Evolutionary conservation across 306 rosid genomes (phyloP).

Genomic region (Datisca glomerata): DNA sequence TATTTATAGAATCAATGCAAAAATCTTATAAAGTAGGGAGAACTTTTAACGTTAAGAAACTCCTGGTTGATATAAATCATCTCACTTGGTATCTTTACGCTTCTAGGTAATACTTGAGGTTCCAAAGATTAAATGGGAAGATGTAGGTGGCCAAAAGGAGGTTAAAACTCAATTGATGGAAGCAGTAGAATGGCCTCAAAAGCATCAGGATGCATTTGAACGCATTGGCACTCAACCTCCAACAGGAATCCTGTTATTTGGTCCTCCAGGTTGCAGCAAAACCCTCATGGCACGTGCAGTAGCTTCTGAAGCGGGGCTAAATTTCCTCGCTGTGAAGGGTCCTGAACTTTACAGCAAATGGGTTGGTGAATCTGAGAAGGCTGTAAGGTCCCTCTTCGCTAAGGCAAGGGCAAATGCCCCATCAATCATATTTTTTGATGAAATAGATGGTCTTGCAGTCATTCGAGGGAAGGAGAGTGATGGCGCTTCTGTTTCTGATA

Average conservation of each 20-base stretch:
- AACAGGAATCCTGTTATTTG: slow-evolving; percentile 69
- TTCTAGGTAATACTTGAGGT: slow-evolving; percentile 74
- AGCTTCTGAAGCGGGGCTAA: slow-evolving; percentile 80
- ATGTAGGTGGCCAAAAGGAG: slow-evolving; percentile 89
- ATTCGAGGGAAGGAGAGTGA: slow-evolving; percentile 81
- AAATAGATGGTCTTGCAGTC: slow-evolving; percentile 79
- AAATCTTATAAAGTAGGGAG: too few relatives aligned
- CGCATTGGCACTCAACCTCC: slow-evolving; percentile 86
- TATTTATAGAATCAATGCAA: too few relatives aligned
- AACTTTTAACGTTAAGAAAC: too few relatives aligned
- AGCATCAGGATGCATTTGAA: slow-evolving; percentile 62
- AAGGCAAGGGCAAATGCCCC: slow-evolving; percentile 97
- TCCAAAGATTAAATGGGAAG: slow-evolving; percentile 93
- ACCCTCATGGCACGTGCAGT: slow-evolving; percentile 95
- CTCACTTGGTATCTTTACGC: slow-evolving; percentile 1
- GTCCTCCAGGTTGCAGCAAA: slow-evolving; percentile 99
- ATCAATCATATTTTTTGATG: slow-evolving; percentile 80
- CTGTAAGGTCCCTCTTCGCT: slow-evolving; percentile 78
- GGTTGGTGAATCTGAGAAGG: slow-evolving; percentile 99
- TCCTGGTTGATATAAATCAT: background rate
- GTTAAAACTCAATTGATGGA: slow-evolving; percentile 74
- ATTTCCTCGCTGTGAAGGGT: slow-evolving; percentile 92
- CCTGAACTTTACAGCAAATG: slow-evolving; percentile 96
- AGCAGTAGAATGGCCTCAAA: slow-evolving; percentile 95
- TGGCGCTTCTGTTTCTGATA: slow-evolving; percentile 81